Evolutionary conservation across 208 protist genomes (phyloP), one percentile per base, ranked within the genome.

Genomic region (Eutreptiella sp.): DNA sequence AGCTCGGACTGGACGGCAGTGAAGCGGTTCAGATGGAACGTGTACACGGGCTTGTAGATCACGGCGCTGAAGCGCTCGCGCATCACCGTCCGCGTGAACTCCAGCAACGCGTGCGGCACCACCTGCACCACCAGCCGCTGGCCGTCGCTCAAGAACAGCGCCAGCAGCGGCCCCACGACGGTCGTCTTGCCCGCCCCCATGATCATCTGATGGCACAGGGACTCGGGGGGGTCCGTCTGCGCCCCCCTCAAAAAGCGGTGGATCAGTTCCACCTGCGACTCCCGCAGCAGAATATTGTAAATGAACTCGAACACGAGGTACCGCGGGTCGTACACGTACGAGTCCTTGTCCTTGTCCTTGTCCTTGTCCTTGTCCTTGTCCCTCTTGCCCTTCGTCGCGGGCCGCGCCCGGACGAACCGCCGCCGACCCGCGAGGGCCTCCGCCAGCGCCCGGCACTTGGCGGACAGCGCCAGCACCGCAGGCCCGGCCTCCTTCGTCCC

Each of bases 181-280:
- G 70, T 76, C 7, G 70, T 76, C 66, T 76, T 76, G 47, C 70
- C 70, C 27, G 61, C 55, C 14, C 70, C 70, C 70, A 76, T 76
- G 39, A 76, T 68, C 31, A 76, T 63, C 62, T 76, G 70, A 19
- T 73, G 70, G 54, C 65, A 72, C n/a, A 66, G 39, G 28, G 64
- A 72, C 11, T 2, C 14, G n/a, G n/a, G n/a, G n/a, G n/a, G n/a
- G 27, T 52, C 53, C 0, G 5, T 3, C 38, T 4, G 3, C 21
- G 29, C n/a, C 4, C 50, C 41, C 5, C 31, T 14, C 24, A 62
- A 9, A 48, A 73, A 76, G n/a, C 24, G 7, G 28, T 24, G 46
- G 24, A 76, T 32, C 9, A 76, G 58, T 11, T 16, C 4, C 16
- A 76, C 70, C 48, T 76, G 70, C 21, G 24, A 38, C 45, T 72